Evolutionary conservation across 768 basidiomycete genomes (phyloP).

Genomic region (Kwoniella sp.): DNA sequence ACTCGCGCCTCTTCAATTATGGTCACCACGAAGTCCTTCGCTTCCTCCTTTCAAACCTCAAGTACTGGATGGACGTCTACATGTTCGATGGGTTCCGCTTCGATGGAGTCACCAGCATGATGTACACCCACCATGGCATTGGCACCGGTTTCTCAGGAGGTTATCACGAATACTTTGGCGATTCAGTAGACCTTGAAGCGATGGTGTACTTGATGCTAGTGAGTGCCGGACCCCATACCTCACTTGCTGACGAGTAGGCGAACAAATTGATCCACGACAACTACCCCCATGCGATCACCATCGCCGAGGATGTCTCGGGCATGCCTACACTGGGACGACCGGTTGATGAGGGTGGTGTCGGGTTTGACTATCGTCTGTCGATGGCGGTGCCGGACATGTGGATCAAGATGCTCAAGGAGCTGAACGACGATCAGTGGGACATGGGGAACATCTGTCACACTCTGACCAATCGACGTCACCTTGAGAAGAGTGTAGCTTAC

Average conservation of each 20-base stretch:
- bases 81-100: conserved; percentile 97
- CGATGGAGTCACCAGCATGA: conserved; percentile 99
- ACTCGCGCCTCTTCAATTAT: conserved; percentile 94
- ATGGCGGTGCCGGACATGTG: conserved; percentile 99
- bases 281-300: conserved; percentile 76
- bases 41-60: conserved; percentile 89
- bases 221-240: conserved; percentile 45
- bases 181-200: conserved; percentile 74
- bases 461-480: conserved; percentile 78
- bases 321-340: conserved; percentile 92
- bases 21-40: conserved; percentile 87
- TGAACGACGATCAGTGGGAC: conserved; percentile 79
- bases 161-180: conserved; percentile 97
- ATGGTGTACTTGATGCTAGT: conserved; percentile 97
- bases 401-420: conserved; percentile 98
- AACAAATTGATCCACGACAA: conserved; percentile 82
- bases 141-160: conserved; percentile 93
- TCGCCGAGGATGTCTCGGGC: conserved; percentile 97
- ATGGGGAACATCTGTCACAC: conserved; percentile 81
- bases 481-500: conserved; percentile 86
- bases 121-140: conserved; percentile 97
- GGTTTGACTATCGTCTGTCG: conserved; percentile 95
- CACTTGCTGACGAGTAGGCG: conserved; percentile 57
- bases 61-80: conserved; percentile 93
- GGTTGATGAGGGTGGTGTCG: conserved; percentile 76